Conservation (phyloP, 495 filamentous ascomycete species). For the Melanomma pulvis-pyrius region DNA sequence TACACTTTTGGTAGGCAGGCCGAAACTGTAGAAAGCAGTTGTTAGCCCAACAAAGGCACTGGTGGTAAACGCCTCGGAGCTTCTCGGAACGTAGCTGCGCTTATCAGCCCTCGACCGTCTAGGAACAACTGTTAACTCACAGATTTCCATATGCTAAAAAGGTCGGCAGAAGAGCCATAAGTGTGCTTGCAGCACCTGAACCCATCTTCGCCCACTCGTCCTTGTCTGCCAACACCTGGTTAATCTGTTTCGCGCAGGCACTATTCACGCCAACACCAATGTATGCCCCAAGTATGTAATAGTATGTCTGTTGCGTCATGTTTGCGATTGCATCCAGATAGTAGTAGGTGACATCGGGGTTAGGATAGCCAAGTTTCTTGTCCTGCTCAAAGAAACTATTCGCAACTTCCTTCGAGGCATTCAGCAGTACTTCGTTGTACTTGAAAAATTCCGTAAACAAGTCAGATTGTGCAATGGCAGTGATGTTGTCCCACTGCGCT, state of each 20-base stretch:
- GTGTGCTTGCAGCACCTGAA: conserved; percentile 22
- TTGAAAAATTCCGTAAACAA: not conserved
- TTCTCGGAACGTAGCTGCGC: too few species aligned
- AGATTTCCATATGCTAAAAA: too few species aligned
- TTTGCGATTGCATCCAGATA: conserved; percentile 15
- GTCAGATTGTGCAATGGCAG: not conserved
- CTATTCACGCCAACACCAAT: conserved; percentile 20
- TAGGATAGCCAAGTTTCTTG: not conserved
- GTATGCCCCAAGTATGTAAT: conserved; percentile 23
- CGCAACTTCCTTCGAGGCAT: not conserved
- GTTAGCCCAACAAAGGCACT: too few species aligned
- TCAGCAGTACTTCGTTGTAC: not conserved
- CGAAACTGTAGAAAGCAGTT: too few species aligned
- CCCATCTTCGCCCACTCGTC: conserved; percentile 32
- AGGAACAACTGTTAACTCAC: too few species aligned
- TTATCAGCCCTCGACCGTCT: too few species aligned
- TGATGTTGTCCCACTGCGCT: not conserved
- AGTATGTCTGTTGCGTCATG: not conserved
- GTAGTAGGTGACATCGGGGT: not conserved
- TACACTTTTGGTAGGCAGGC: too few species aligned
- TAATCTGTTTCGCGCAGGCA: conserved; percentile 15
- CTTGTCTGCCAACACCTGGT: conserved; percentile 14
- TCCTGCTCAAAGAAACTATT: not conserved
- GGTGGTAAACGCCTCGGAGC: too few species aligned
- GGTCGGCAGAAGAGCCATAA: conserved; percentile 35